A percentile compares a stretch with the other conserved stretches of the same genome.
Conservation (phyloP, 163 green algal species). For the Chlorella variabilis region DNA sequence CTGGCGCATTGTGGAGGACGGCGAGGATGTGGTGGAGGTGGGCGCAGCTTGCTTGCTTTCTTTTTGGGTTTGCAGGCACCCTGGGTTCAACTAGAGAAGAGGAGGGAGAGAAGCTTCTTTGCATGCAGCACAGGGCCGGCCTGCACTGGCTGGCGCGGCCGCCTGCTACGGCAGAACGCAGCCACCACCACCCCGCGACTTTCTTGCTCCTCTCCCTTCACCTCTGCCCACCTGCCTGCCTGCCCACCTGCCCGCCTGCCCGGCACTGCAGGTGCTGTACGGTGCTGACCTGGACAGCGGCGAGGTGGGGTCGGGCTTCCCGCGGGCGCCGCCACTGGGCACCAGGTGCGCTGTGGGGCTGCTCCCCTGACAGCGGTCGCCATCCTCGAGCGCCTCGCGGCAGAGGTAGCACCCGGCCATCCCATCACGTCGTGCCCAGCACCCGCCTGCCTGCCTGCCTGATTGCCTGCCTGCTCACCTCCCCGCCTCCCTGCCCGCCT, state of each 20-base stretch:
- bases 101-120: no score
- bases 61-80: not conserved
- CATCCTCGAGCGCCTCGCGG: no score
- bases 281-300: constrained; percentile 73
- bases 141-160: no score
- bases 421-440: no score
- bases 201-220: no score
- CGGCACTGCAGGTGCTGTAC: constrained; percentile 60
- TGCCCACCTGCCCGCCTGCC: not conserved
- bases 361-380: no score
- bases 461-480: not conserved
- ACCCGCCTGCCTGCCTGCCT: not conserved
- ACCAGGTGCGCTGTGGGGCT: not conserved
- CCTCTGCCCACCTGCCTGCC: not conserved
- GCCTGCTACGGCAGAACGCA: no score
- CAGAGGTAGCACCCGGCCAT: no score
- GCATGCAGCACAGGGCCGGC: no score
- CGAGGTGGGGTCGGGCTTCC: constrained; percentile 70
- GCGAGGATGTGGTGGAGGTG: constrained; percentile 76
- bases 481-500: not conserved
- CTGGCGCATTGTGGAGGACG: constrained; percentile 83
- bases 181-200: no score
- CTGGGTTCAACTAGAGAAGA: no score
- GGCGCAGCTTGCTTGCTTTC: not conserved
- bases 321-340: constrained; percentile 2